phyloP scores from a whole-genome alignment of 768 basidiomycete genomes.

The Tricholoma bakamatsutake region DNA sequence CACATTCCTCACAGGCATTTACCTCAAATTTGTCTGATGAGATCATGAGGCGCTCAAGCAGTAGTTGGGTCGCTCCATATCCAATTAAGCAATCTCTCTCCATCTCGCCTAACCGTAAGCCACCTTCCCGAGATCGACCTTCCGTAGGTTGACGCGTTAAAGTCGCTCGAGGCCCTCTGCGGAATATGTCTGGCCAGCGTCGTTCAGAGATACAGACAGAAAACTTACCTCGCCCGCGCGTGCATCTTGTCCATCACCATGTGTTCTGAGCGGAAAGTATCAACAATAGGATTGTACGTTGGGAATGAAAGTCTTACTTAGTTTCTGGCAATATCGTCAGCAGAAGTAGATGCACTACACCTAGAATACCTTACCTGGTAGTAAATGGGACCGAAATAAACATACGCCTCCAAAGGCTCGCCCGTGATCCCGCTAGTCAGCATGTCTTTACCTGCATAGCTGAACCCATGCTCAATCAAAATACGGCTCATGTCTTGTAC shows the following conservation, averaged over 20 bases:
- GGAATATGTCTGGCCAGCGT: conserved; percentile 6
- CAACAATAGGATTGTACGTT: conserved; percentile 9
- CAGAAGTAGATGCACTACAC: conserved; percentile 4
- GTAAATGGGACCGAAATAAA: conserved; percentile 98
- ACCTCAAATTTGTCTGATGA: conserved; percentile 98
- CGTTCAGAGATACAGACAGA: conserved; percentile 2
- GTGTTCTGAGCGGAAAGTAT: conserved; percentile 52
- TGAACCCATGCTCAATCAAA: conserved; percentile 91
- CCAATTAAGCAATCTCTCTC: conserved; percentile 98
- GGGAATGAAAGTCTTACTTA: conserved; percentile 55
- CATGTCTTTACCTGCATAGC: conserved; percentile 99
- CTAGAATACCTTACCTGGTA: conserved; percentile 65
- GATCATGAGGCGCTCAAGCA: conserved; percentile 97
- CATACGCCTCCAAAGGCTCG: conserved; percentile 92
- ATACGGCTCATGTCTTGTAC: conserved; percentile 98
- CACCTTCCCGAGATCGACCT: conserved; percentile 96
- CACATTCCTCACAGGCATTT: conserved; percentile 92
- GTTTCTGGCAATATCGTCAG: conserved; percentile 54
- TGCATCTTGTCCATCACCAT: conserved; percentile 99
- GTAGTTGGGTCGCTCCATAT: conserved; percentile 94
- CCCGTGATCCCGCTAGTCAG: conserved; percentile 97
- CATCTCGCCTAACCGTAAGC: conserved; percentile 97
- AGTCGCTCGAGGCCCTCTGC: conserved; percentile 91
- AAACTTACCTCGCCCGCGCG: conserved; percentile 80
- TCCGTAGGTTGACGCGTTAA: conserved; percentile 97